phyloP scores from a whole-genome alignment of 2,329 filamentous ascomycete genomes.

The Leptographium flavum region DNA sequence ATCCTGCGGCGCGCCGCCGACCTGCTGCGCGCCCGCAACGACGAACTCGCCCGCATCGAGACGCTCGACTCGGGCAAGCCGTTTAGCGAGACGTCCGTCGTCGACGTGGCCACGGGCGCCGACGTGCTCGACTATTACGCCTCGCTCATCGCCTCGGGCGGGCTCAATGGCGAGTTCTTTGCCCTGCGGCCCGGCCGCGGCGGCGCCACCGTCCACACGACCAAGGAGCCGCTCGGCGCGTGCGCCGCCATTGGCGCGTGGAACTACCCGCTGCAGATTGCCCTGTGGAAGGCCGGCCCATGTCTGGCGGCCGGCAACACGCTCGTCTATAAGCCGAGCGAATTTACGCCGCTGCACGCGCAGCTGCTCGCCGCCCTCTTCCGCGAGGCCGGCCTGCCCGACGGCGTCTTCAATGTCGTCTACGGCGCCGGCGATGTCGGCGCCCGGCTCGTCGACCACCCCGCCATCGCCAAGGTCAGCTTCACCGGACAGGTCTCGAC shows the following conservation, averaged over 20 bases:
- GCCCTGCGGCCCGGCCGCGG: slow-evolving; percentile 24
- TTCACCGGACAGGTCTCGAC: slow-evolving; percentile 58
- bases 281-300: slow-evolving; percentile 25
- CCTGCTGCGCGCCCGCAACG: slow-evolving; percentile 61
- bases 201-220: slow-evolving; percentile 26
- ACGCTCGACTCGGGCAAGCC: slow-evolving; percentile 80
- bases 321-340: slow-evolving; percentile 28
- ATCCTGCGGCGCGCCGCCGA: slow-evolving; percentile 65
- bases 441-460: slow-evolving; percentile 10
- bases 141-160: slow-evolving; percentile 17
- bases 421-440: slow-evolving; percentile 22
- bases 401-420: slow-evolving; percentile 28
- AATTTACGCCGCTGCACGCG: slow-evolving; percentile 25
- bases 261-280: slow-evolving; percentile 24
- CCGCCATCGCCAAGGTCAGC: slow-evolving; percentile 45
- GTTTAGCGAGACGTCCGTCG: slow-evolving; percentile 68
- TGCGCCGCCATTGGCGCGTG: slow-evolving; percentile 22
- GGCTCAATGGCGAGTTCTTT: slow-evolving; percentile 20
- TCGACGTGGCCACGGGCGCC: slow-evolving; percentile 48
- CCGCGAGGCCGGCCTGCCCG: slow-evolving; percentile 27
- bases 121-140: slow-evolving; percentile 26
- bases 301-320: slow-evolving; percentile 29
- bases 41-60: slow-evolving; percentile 65
- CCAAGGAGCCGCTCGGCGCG: slow-evolving; percentile 21
- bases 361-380: slow-evolving; percentile 23